Percentiles rank a stretch among this genome's conserved stretches.
phyloP scores from a whole-genome alignment of 257 asterid species.

The Verbascum thapsus region DNA sequence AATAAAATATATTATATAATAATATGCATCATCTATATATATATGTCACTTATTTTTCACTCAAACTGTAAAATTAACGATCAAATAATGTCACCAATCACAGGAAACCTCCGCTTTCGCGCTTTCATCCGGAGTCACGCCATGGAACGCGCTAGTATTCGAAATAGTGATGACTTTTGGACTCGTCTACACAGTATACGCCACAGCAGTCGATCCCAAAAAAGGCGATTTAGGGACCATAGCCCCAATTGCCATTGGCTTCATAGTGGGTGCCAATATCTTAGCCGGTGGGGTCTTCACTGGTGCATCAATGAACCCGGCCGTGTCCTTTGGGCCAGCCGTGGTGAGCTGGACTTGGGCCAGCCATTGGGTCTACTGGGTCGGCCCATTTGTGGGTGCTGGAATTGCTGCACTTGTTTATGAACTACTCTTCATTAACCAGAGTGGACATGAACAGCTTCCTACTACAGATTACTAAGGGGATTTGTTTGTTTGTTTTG shows the following conservation, averaged over 20 bases:
- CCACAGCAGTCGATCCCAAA: constrained; percentile 84
- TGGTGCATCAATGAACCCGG: constrained; percentile 93
- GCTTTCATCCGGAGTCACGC: constrained; percentile 62
- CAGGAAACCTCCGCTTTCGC: constrained; percentile 79
- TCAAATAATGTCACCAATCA: not conserved
- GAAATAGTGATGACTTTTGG: constrained; percentile 92
- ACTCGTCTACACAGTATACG: constrained; percentile 79
- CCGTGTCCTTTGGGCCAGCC: constrained; percentile 86
- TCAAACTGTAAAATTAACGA: too few species aligned
- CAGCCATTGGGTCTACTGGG: constrained; percentile 89
- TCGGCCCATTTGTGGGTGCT: constrained; percentile 74
- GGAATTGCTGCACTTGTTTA: constrained; percentile 65
- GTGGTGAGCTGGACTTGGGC: constrained; percentile 85
- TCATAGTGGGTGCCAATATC: constrained; percentile 88
- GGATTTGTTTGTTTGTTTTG: not conserved
- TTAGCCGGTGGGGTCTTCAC: constrained; percentile 82
- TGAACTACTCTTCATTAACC: constrained; percentile 58
- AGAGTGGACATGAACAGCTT: constrained; percentile 56
- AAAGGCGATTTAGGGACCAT: constrained; percentile 71
- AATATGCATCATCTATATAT: too few species aligned
- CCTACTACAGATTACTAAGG: constrained; percentile 55
- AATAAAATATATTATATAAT: too few species aligned
- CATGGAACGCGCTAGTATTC: constrained; percentile 64
- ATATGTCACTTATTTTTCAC: too few species aligned
- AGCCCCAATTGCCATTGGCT: constrained; percentile 84